phyloP scores from a whole-genome alignment of 116 monocot genomes.

The Trichopus zeylanicus region DNA sequence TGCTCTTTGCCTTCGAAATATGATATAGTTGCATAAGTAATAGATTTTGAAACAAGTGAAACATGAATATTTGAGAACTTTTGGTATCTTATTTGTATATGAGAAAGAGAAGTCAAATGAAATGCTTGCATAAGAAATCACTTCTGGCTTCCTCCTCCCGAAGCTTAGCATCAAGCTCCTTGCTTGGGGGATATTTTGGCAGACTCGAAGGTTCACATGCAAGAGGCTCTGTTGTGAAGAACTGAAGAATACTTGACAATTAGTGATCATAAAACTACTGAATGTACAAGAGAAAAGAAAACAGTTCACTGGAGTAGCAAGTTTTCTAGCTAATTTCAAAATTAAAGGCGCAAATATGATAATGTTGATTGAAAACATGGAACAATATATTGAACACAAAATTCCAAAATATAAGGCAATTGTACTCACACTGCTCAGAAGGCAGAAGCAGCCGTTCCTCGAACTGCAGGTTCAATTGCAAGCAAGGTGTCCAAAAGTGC shows the following conservation, averaged over 20 bases:
- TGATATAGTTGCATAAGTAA: too few relatives aligned
- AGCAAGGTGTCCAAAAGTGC: conserved; percentile 41
- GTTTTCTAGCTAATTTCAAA: too few relatives aligned
- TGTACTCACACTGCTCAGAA: conserved; percentile 33
- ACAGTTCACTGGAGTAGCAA: too few relatives aligned
- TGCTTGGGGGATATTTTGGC: conserved; percentile 46
- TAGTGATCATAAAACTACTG: not conserved
- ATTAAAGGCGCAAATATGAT: too few relatives aligned
- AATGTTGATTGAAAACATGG: too few relatives aligned
- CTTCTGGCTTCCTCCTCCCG: conserved; percentile 33
- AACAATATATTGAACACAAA: too few relatives aligned
- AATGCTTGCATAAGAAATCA: not conserved
- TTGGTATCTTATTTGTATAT: not conserved
- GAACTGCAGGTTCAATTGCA: conserved; percentile 37
- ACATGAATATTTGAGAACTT: too few relatives aligned
- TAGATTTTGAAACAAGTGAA: too few relatives aligned
- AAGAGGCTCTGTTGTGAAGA: conserved; percentile 26
- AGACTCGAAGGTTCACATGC: conserved; percentile 30
- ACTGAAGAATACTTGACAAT: conserved; percentile 9
- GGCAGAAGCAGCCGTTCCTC: conserved; percentile 46
- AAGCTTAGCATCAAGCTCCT: conserved; percentile 42
- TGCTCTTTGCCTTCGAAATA: not conserved
- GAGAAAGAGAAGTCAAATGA: not conserved
- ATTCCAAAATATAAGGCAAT: not conserved
- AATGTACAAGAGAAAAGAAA: not conserved